Evolutionary conservation across 768 basidiomycete species (phyloP), one percentile per base, ranked within the genome.

Genomic region (Galerina marginata): DNA sequence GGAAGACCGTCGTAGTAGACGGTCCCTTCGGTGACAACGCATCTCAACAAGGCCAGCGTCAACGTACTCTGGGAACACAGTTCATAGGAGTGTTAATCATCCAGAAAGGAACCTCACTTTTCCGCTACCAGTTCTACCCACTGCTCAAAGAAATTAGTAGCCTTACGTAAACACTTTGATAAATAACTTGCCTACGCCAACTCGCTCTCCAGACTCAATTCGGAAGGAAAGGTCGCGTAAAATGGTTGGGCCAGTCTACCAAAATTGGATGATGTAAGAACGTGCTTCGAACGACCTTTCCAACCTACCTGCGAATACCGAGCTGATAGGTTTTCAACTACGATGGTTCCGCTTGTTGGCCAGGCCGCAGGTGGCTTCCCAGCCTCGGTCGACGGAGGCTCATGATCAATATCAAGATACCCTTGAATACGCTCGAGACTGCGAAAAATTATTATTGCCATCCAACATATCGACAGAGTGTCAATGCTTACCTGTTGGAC

Each of bases 381-480:
- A 6, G 67, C 59, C 15, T 71, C 59, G 0, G 75, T 76, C 1
- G 78, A 58, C 56, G 74, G 70, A 6, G 79, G 79, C 66, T 90
- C 87, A 53, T 86, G 83, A 42, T 88, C 86, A 57, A 88, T 86
- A 40, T 75, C 67, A 16, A 88, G 68, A 67, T 86, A 89, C 2
- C 71, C 88, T 55, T 89, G 83, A 1, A 94, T 87, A 59, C 93
- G 89, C 68, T 95, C 93, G 23, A 81, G 68, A 65, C 81, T 81
- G 33, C 12, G 9, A 42, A 23, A 51, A n/a, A 29, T 39, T 43
- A 14, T 11, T 6, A 50, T 12, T 26, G 39, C 6, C 7, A 9
- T 29, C 16, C 36, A 14, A 38, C 2, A 48, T 12, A 7, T 38
- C 3, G 9, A 6, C 2, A 9, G 10, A 9, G 25, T n/a, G 20